Base-by-base conservation (phyloP, 805 yeast genomes). In the Hanseniaspora jakobsenii region DNA sequence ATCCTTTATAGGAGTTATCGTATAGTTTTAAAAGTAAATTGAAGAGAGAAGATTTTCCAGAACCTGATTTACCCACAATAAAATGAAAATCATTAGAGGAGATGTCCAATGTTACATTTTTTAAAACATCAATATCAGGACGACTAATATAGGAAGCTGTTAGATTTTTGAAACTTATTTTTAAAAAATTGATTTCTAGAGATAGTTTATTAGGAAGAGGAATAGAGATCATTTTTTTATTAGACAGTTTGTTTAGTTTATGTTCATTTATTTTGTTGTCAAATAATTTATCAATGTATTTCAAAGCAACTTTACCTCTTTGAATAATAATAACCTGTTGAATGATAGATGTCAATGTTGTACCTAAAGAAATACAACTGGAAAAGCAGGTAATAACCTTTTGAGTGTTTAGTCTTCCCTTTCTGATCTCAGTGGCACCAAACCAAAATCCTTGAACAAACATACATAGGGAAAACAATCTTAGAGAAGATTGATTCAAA, bases 401-500 rank as follows among this genome's bases (percentile, higher is more conserved):
- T 10, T 82, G 79, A 2, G 84, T 63, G 1, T 64, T 52, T 12
- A 77, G 56, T 7, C 70, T 66, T 0, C 75, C 73, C 4, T 61
- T 59, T 28, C 62, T 59, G 3, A 85, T 78, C 66, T 82, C 70
- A 36, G 67, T 67, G 23, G 79, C 72, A 1, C 97, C 99, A 62
- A 80, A 89, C 84, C 94, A 86, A 53, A 91, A 82, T 0, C 89
- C 93, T 60, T 84, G 95, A 2, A 87, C 81, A 65, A 89, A 86
- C 77, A 86, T 78, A 55, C 77, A 57, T 30, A 84, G 64, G 0
- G 79, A 69, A 3, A 87, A 51, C 19, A 72, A 61, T 52, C 78
- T 72, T 40, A 79, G 59, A 0, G 72, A 34, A 0, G 81, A 78
- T 18, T 71, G 58, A 55, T 84, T 86, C 0, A 71, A 54, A 4